These are phyloP conservation scores for Aaosphaeria arxii DNA, from an alignment of 2,329 filamentous ascomycete species.

Conservation along the genomic window DNA sequence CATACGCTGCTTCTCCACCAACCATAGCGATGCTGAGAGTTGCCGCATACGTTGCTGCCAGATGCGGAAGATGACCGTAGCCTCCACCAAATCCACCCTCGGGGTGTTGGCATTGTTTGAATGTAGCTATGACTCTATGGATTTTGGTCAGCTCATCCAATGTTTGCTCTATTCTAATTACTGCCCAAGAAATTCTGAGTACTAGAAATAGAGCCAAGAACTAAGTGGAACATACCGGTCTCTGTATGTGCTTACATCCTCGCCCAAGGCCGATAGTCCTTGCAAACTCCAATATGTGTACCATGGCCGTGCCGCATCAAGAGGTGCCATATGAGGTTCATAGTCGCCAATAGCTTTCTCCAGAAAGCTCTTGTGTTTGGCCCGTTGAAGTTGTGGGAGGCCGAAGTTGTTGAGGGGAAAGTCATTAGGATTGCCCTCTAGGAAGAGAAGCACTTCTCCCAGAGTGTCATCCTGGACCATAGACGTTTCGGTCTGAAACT, in stretches of 20 bases:
- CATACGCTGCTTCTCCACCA: slow-evolving; percentile 70
- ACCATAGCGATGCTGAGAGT: slow-evolving; percentile 76
- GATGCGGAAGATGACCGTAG: slow-evolving; percentile 84
- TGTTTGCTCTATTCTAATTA: too few species aligned
- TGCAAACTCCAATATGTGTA: slow-evolving; percentile 89
- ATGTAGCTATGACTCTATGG: slow-evolving; percentile 64
- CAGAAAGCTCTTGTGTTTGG: slow-evolving; percentile 61
- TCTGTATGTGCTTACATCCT: slow-evolving; percentile 66
- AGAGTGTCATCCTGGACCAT: slow-evolving; percentile 66
- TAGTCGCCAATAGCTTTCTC: slow-evolving; percentile 55
- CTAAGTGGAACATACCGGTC: slow-evolving; percentile 48
- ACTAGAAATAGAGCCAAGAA: too few species aligned
- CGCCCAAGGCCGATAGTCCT: slow-evolving; percentile 71
- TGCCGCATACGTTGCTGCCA: slow-evolving; percentile 84
- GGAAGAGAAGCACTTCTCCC: slow-evolving; percentile 64
- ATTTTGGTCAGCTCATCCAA: slow-evolving; percentile 1
- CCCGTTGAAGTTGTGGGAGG: slow-evolving; percentile 69
- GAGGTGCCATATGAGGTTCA: slow-evolving; percentile 66
- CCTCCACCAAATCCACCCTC: slow-evolving; percentile 89
- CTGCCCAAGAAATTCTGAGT: too few species aligned
- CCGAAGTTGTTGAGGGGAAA: slow-evolving; percentile 65
- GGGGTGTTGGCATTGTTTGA: slow-evolving; percentile 76
- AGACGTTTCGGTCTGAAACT: slow-evolving; percentile 66
- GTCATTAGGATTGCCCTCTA: slow-evolving; percentile 54
- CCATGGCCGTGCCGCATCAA: slow-evolving; percentile 91